phyloP scores from a whole-genome alignment of 2,329 filamentous ascomycete species.

The Pyrenochaeta sp. region DNA sequence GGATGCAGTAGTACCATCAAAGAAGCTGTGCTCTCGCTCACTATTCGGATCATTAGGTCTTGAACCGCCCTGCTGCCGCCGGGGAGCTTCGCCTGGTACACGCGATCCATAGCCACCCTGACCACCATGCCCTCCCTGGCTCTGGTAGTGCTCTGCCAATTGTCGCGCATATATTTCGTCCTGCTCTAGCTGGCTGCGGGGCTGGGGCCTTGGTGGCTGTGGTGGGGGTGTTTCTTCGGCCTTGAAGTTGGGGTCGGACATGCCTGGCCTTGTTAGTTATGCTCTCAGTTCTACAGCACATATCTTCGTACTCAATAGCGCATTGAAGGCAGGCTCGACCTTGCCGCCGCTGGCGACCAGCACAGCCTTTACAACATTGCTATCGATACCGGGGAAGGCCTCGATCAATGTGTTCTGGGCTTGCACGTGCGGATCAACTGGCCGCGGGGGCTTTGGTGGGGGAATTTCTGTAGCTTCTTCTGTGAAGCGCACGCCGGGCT shows the following conservation, averaged over 20 bases:
- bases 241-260: conserved; percentile 63
- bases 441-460: conserved; percentile 80
- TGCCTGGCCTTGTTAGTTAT: conserved; percentile 49
- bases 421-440: conserved; percentile 81
- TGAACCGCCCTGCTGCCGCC: conserved; percentile 62
- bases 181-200: conserved; percentile 83
- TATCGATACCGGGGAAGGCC: conserved; percentile 88
- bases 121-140: conserved; percentile 32
- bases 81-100: conserved; percentile 42
- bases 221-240: conserved; percentile 69
- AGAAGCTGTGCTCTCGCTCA: conserved; percentile 82
- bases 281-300: neutral
- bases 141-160: conserved; percentile 87
- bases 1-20: conserved; percentile 68
- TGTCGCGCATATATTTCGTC: conserved; percentile 93
- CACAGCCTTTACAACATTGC: conserved; percentile 83
- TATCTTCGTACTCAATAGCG: conserved; percentile 74
- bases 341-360: conserved; percentile 84
- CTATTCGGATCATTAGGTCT: conserved; percentile 61
- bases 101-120: conserved; percentile 42
- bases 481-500: conserved; percentile 57
- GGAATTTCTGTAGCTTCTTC: conserved; percentile 64
- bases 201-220: conserved; percentile 79
- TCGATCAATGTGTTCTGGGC: conserved; percentile 89
- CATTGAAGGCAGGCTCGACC: conserved; percentile 95